A percentile compares a stretch with the other conserved stretches of the same genome.
These are phyloP conservation scores for Pestalotiopsis sp. DNA, from an alignment of 2,329 filamentous ascomycete genomes.

Conservation along the genomic window DNA sequence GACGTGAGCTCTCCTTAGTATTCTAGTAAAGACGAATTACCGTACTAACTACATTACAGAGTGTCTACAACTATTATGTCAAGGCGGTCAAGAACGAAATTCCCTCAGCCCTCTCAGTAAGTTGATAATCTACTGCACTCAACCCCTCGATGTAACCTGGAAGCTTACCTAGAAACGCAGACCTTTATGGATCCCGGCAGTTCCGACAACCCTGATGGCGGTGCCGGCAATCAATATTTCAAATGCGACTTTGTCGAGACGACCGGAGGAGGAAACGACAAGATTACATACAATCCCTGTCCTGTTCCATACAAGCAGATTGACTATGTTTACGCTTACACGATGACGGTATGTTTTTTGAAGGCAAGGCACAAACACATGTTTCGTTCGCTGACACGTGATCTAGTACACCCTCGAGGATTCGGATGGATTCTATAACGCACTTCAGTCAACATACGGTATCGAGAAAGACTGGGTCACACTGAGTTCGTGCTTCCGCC, in stretches of 20 bases:
- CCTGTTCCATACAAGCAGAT: neutral
- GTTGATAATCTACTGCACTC: neutral
- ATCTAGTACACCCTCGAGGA: neutral
- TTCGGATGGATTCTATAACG: neutral
- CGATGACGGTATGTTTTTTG: neutral
- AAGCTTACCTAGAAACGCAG: neutral
- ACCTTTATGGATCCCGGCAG: neutral
- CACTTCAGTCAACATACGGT: neutral
- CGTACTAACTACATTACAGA: neutral
- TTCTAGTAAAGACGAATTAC: too few species aligned
- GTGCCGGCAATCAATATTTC: neutral
- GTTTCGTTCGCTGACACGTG: neutral
- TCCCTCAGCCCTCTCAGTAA: neutral
- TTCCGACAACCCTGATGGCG: neutral
- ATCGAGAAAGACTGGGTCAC: slow-evolving; percentile 1
- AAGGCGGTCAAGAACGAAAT: neutral
- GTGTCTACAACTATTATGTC: slow-evolving; percentile 1
- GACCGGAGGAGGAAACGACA: neutral
- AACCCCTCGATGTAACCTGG: too few species aligned
- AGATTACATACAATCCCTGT: neutral
- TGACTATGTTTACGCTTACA: neutral
- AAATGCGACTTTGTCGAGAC: neutral
- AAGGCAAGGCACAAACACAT: too few species aligned
- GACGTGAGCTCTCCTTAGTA: neutral
- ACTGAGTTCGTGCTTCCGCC: neutral